Evolutionary conservation across 164 flowering plant species (phyloP), one percentile per base, ranked within the genome.

Genomic region (Vitis labrusca): DNA sequence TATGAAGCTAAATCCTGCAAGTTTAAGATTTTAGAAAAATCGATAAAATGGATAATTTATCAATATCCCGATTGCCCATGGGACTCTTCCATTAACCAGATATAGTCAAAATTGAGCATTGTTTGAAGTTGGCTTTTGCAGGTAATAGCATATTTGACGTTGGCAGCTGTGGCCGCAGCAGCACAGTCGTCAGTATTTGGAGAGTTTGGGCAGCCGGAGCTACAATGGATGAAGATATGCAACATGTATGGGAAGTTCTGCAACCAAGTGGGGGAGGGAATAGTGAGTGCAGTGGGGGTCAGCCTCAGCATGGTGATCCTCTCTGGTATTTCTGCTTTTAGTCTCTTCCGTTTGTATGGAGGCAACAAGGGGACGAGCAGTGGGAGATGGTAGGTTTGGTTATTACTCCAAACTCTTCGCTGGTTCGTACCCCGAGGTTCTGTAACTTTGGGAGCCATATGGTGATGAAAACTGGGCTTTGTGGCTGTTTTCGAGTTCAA

Each of bases 171-270:
- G 54, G 97, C 90, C 0, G 94, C 96, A 0, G 90, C 98, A 0
- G 84, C 79, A 0, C 97, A 95, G 60, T 90, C 97, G 1, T 84
- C 91, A 0, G 86, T 76, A 30, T 64, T 88, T 29, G 88, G 88
- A 0, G 81, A 92, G 80, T 53, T 81, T 19, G 97, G 97, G 10
- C 89, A 95, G 68, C 68, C 80, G 2, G 92, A 90, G 69, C 75
- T 95, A 10, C 91, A 90, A 66, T 95, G 99, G 99, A 89, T 95
- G 94, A 89, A 91, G 82, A 76, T 83, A 53, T 92, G 99, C 76
- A 67, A 71, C 32, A 76, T 95, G 86, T 95, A 88, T 60, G 87
- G 81, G 30, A 90, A 91, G 71, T 95, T 91, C 71, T 95, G 98
- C 71, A 92, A 82, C 80, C 97, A 88, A 82, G 87, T 84, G 2